A percentile compares a stretch with the other conserved stretches of the same genome.
Evolutionary conservation across 805 yeast species (phyloP).

Genomic region (Schwanniomyces yamadae): DNA sequence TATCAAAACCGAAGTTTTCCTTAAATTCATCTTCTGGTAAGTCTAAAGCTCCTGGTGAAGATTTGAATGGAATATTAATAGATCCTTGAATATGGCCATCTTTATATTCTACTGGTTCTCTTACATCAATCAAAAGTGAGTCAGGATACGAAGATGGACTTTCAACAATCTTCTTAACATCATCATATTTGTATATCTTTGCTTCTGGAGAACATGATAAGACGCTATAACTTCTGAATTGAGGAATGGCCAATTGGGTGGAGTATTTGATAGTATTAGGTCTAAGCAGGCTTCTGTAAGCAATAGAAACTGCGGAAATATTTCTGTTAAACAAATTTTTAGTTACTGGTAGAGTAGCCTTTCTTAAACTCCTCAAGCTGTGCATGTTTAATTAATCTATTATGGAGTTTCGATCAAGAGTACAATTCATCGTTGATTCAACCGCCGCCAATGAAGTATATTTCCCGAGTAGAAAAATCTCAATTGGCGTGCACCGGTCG

Average conservation of each 20-base stretch:
- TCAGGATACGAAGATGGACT: conserved; percentile 42
- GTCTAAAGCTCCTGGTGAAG: conserved; percentile 90
- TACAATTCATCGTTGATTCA: neutral
- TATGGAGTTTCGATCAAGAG: neutral
- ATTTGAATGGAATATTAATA: conserved; percentile 82
- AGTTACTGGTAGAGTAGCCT: conserved; percentile 6
- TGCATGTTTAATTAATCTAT: conserved; percentile 5
- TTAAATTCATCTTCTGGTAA: conserved; percentile 75
- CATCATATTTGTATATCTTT: conserved; percentile 50
- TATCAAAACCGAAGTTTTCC: conserved; percentile 75
- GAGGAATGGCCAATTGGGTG: conserved; percentile 2
- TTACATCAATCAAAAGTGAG: conserved; percentile 75
- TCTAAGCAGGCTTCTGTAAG: conserved; percentile 3
- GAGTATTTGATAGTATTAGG: conserved; percentile 1
- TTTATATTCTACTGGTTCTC: conserved; percentile 81
- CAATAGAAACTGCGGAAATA: neutral
- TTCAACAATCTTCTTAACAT: conserved; percentile 45
- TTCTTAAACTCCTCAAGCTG: conserved; percentile 9
- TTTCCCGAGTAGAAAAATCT: conserved; percentile 1
- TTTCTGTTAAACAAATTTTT: conserved; percentile 6
- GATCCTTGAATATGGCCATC: conserved; percentile 83
- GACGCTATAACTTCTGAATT: conserved; percentile 33
- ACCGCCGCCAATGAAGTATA: conserved; percentile 1
- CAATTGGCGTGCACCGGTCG: conserved; percentile 1
- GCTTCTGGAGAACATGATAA: conserved; percentile 42